Evolutionary conservation across 371 early-diverging fungal genomes (phyloP).

Genomic region (Batrachochytrium dendrobatidis): DNA sequence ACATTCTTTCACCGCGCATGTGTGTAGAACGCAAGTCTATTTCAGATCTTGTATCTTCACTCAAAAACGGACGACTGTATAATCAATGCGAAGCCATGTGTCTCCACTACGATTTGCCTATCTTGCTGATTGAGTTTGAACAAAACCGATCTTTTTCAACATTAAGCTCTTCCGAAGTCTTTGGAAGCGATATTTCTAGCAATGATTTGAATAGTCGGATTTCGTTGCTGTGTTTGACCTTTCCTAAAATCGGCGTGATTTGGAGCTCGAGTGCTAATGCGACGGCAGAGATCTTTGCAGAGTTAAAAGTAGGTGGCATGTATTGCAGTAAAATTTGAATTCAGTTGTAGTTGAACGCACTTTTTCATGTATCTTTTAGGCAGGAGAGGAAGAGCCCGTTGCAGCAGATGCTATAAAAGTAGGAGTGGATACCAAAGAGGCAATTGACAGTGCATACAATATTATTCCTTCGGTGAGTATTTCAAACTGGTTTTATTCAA

Average conservation of each 20-base stretch:
- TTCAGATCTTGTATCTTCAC: slow-evolving; percentile 78
- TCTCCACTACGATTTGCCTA: slow-evolving; percentile 67
- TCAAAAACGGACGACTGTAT: slow-evolving; percentile 85
- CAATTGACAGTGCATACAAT: slow-evolving; percentile 56
- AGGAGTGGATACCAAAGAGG: slow-evolving; percentile 61
- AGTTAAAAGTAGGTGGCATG: slow-evolving; percentile 63
- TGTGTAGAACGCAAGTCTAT: slow-evolving; percentile 94
- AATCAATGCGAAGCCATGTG: slow-evolving; percentile 89
- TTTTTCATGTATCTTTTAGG: slow-evolving; percentile 33
- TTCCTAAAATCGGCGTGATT: slow-evolving; percentile 76
- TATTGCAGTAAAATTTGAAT: not conserved
- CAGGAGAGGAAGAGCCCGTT: slow-evolving; percentile 67
- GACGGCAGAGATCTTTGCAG: slow-evolving; percentile 80
- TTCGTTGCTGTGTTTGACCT: slow-evolving; percentile 69
- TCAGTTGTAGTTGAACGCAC: not conserved
- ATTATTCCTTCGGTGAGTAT: slow-evolving; percentile 56
- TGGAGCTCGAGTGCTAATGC: slow-evolving; percentile 87
- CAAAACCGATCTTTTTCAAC: slow-evolving; percentile 72
- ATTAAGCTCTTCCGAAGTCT: slow-evolving; percentile 27
- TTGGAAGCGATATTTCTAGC: slow-evolving; percentile 5
- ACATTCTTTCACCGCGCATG: slow-evolving; percentile 77
- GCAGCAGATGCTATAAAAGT: slow-evolving; percentile 56
- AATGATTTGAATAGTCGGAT: slow-evolving; percentile 51
- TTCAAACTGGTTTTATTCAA: too few relatives aligned
- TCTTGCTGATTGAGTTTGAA: slow-evolving; percentile 93